Percentiles rank a stretch among this genome's conserved stretches.
phyloP scores from a whole-genome alignment of 2,329 filamentous ascomycete species.

The Fusarium palustre region DNA sequence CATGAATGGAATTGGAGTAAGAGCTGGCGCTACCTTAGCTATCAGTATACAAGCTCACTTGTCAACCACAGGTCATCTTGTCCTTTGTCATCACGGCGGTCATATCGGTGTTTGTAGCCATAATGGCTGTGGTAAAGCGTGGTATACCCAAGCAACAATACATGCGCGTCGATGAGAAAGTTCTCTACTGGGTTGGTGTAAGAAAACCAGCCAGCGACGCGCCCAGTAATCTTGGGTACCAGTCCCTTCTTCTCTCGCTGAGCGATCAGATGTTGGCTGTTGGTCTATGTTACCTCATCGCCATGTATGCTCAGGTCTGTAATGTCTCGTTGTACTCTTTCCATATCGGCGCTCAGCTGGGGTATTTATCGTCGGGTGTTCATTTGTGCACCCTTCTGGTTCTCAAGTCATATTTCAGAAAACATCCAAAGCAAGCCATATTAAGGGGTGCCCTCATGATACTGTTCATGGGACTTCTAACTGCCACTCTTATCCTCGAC shows the following conservation, averaged over 20 bases:
- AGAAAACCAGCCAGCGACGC: constrained; percentile 13
- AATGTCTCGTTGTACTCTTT: constrained; percentile 20
- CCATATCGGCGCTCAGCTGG: constrained; percentile 8
- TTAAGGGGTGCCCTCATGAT: constrained; percentile 21
- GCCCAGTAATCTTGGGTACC: constrained; percentile 29
- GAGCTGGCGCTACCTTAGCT: background rate
- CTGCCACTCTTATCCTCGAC: constrained; percentile 8
- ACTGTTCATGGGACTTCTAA: constrained; percentile 22
- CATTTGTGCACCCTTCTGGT: constrained; percentile 21
- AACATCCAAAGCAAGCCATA: constrained; percentile 18
- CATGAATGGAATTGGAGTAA: constrained; percentile 34
- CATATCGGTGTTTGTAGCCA: constrained; percentile 19
- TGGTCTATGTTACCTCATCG: constrained; percentile 26
- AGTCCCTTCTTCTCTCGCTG: constrained; percentile 26
- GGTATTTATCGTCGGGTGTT: constrained; percentile 14
- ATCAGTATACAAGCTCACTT: background rate
- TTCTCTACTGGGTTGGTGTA: constrained; percentile 10
- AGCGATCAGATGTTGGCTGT: constrained; percentile 33
- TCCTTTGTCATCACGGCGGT: constrained; percentile 19
- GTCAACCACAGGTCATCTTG: constrained; percentile 10
- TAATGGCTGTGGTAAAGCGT: constrained; percentile 19
- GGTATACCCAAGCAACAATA: constrained; percentile 24
- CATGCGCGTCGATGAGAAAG: constrained; percentile 25
- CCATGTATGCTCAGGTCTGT: constrained; percentile 30
- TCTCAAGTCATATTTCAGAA: constrained; percentile 28